A percentile compares a stretch with the other conserved stretches of the same genome.
These are phyloP conservation scores for Fomitopsis pulvina DNA, from an alignment of 768 basidiomycete genomes.

Conservation along the genomic window DNA sequence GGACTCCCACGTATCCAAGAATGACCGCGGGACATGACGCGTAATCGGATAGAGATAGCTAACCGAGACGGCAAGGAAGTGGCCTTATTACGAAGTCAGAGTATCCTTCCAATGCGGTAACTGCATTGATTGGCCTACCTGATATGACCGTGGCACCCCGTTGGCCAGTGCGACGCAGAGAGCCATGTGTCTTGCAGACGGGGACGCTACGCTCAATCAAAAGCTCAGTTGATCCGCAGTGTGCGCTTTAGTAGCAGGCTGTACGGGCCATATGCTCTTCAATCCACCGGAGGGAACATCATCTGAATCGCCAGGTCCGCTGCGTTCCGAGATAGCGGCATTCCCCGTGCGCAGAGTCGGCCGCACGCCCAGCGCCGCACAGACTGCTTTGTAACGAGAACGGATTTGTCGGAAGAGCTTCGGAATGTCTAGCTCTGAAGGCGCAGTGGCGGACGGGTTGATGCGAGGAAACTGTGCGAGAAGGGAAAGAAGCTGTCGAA, in stretches of 20 bases:
- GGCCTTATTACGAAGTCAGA: background rate
- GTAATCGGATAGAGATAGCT: background rate
- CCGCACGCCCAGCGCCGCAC: slow-evolving; percentile 69
- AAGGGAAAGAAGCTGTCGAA: slow-evolving; percentile 61
- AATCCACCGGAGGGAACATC: slow-evolving; percentile 1
- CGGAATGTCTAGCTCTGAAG: slow-evolving; percentile 61
- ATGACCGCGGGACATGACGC: background rate
- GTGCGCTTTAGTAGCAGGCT: slow-evolving; percentile 2
- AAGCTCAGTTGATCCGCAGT: slow-evolving; percentile 12
- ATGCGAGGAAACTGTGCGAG: slow-evolving; percentile 68
- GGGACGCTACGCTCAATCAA: background rate
- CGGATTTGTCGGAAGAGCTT: slow-evolving; percentile 79
- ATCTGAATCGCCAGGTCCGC: background rate
- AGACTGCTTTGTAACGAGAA: slow-evolving; percentile 82
- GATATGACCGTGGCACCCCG: background rate
- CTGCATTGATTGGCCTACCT: background rate
- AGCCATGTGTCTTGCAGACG: background rate
- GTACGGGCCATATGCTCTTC: slow-evolving; percentile 14
- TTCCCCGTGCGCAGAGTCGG: slow-evolving; percentile 33
- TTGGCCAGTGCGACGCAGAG: background rate
- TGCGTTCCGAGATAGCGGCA: slow-evolving; percentile 6
- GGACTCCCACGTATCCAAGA: too few species aligned
- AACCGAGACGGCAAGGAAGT: background rate
- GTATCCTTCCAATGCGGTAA: background rate
- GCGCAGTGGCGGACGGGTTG: slow-evolving; percentile 54